Percentiles rank a stretch among this genome's conserved stretches.
Conservation (phyloP, 768 basidiomycete species). For the Pleurotus giganteus region DNA sequence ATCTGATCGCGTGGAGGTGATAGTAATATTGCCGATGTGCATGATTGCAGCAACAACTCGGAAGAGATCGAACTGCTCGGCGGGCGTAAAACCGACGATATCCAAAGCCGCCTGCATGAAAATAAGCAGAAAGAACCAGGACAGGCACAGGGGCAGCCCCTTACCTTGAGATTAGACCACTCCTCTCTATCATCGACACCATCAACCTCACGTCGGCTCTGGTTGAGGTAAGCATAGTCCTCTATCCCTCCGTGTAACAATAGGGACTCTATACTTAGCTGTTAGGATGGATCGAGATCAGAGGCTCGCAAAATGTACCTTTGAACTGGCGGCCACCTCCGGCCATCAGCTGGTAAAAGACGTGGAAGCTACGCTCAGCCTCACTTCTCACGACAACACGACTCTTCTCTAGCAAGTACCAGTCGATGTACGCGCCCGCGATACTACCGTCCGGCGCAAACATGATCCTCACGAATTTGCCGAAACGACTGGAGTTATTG, state of each 20-base stretch:
- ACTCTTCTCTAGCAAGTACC: constrained; percentile 98
- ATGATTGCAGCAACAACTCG: constrained; percentile 91
- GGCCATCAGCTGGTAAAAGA: constrained; percentile 92
- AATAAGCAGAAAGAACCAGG: constrained; percentile 3
- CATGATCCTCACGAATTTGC: constrained; percentile 95
- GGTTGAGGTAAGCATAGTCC: constrained; percentile 90
- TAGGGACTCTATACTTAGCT: constrained; percentile 51
- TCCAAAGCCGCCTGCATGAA: constrained; percentile 69
- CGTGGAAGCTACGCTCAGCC: constrained; percentile 92
- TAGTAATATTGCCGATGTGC: constrained; percentile 91
- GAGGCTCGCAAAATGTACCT: constrained; percentile 42
- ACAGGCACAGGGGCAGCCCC: constrained; percentile 9
- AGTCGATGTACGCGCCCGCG: constrained; percentile 96
- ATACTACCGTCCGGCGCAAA: constrained; percentile 94
- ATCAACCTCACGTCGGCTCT: constrained; percentile 88
- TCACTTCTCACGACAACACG: constrained; percentile 85
- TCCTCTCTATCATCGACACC: constrained; percentile 92
- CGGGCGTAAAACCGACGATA: constrained; percentile 80
- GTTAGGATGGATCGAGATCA: constrained; percentile 6
- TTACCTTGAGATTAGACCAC: constrained; percentile 77
- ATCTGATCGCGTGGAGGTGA: constrained; percentile 76
- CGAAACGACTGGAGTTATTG: constrained; percentile 98
- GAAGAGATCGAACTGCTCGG: constrained; percentile 91
- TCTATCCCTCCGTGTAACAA: constrained; percentile 72
- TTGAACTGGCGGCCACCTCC: constrained; percentile 63